phyloP scores from a whole-genome alignment of 495 filamentous ascomycete genomes.

The Elaphomyces granulatus region DNA sequence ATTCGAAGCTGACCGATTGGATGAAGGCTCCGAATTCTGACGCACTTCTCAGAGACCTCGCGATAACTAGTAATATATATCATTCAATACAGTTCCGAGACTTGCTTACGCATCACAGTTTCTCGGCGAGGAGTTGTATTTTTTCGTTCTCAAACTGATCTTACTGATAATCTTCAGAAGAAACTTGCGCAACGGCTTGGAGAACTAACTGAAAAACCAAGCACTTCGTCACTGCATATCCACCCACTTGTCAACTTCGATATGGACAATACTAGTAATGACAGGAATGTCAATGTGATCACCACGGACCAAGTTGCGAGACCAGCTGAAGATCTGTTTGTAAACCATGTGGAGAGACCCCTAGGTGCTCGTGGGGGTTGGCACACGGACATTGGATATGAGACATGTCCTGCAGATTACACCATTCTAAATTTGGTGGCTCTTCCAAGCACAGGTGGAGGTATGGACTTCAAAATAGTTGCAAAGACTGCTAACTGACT shows the following conservation, averaged over 20 bases:
- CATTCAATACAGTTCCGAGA: not conserved
- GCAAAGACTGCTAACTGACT: too few species aligned
- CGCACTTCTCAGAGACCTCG: slow-evolving; percentile 34
- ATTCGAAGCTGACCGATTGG: slow-evolving; percentile 43
- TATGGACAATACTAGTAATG: not conserved
- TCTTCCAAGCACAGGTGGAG: slow-evolving; percentile 55
- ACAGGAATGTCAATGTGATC: slow-evolving; percentile 1
- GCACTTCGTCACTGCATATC: slow-evolving; percentile 46
- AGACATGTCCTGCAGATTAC: slow-evolving; percentile 52
- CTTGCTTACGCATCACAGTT: slow-evolving; percentile 33
- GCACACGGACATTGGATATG: slow-evolving; percentile 59
- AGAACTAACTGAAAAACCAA: slow-evolving; percentile 44
- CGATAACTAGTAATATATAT: slow-evolving; percentile 3
- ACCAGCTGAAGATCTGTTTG: not conserved
- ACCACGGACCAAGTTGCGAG: slow-evolving; percentile 4
- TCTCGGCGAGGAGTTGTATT: slow-evolving; percentile 61
- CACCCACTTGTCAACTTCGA: slow-evolving; percentile 44
- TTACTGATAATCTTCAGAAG: slow-evolving; percentile 47
- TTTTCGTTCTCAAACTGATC: slow-evolving; percentile 50
- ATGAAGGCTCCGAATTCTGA: slow-evolving; percentile 50
- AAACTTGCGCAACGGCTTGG: slow-evolving; percentile 44
- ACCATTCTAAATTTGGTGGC: slow-evolving; percentile 43
- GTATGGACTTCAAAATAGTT: too few species aligned
- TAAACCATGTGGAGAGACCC: not conserved
- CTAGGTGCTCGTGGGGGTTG: slow-evolving; percentile 17